These are phyloP conservation scores for Termitomyces sp. DNA, from an alignment of 1,284 basidiomycete species.

Conservation along the genomic window DNA sequence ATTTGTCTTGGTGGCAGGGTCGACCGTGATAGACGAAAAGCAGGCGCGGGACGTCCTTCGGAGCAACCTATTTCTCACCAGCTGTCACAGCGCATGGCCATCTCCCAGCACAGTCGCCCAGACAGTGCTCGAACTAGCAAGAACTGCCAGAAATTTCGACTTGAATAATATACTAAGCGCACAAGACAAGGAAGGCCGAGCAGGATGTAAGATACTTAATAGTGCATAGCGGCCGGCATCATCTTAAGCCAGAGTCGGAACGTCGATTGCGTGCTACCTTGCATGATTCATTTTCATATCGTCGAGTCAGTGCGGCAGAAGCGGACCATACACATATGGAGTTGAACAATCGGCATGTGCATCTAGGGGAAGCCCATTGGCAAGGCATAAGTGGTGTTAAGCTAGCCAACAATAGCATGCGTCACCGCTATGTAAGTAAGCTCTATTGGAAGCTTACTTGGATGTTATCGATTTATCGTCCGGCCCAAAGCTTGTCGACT, in stretches of 20 bases:
- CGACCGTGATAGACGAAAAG: slow-evolving; percentile 31
- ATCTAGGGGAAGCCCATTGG: background rate
- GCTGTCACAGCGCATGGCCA: slow-evolving; percentile 32
- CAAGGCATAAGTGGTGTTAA: background rate
- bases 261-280: slow-evolving; percentile 4
- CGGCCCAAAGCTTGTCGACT: background rate
- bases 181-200: background rate
- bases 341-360: slow-evolving; percentile 1
- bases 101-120: slow-evolving; percentile 4
- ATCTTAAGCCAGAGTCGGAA: slow-evolving; percentile 1
- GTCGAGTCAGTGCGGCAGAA: background rate
- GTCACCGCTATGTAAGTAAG: background rate
- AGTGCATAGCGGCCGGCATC: background rate
- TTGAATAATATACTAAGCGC: slow-evolving; percentile 10
- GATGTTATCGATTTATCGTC: background rate
- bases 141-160: slow-evolving; percentile 6
- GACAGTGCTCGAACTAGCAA: slow-evolving; percentile 11
- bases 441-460: background rate
- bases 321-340: background rate
- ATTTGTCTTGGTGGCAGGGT: slow-evolving; percentile 31
- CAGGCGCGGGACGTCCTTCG: slow-evolving; percentile 35
- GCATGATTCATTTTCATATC: background rate
- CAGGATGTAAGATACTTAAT: background rate
- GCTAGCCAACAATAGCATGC: background rate
- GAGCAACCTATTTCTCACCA: slow-evolving; percentile 38